Conservation (phyloP, 1,284 basidiomycete genomes). For the Xerocomus amazonicus region DNA sequence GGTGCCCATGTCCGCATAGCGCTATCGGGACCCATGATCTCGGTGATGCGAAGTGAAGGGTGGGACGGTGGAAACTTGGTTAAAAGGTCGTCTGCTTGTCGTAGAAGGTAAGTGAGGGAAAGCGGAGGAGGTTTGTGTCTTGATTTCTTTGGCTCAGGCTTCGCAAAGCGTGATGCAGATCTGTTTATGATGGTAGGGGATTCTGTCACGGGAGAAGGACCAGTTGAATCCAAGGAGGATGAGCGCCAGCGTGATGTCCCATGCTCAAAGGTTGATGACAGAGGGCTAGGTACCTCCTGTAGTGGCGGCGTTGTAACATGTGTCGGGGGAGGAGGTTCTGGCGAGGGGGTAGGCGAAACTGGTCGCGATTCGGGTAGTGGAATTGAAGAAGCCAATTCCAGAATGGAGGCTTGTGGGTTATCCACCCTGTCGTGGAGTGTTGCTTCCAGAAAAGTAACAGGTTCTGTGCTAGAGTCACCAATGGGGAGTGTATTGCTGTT, state of each 20-base stretch:
- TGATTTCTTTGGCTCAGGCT: conserved; percentile 5
- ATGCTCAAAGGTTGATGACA: conserved; percentile 1
- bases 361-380: conserved; percentile 23
- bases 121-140: conserved; percentile 30
- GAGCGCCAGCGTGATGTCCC: conserved; percentile 1
- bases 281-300: conserved; percentile 2
- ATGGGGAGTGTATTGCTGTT: neutral
- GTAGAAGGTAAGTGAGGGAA: conserved; percentile 41
- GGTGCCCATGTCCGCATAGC: conserved; percentile 37
- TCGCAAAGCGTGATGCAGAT: conserved; percentile 25
- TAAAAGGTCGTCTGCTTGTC: conserved; percentile 43
- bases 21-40: conserved; percentile 70
- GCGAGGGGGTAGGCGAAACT: conserved; percentile 8
- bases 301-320: neutral
- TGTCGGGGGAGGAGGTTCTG: neutral
- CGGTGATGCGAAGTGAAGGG: conserved; percentile 46
- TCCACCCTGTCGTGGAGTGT: neutral
- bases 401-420: neutral
- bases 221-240: neutral
- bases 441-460: neutral
- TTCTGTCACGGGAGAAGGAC: neutral
- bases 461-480: neutral
- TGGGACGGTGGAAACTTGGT: conserved; percentile 43
- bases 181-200: conserved; percentile 12
- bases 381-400: conserved; percentile 16